A percentile compares a stretch with the other conserved stretches of the same genome.
Conservation (phyloP, 2,329 filamentous ascomycete genomes). For the Aspergillus phoenicis region DNA sequence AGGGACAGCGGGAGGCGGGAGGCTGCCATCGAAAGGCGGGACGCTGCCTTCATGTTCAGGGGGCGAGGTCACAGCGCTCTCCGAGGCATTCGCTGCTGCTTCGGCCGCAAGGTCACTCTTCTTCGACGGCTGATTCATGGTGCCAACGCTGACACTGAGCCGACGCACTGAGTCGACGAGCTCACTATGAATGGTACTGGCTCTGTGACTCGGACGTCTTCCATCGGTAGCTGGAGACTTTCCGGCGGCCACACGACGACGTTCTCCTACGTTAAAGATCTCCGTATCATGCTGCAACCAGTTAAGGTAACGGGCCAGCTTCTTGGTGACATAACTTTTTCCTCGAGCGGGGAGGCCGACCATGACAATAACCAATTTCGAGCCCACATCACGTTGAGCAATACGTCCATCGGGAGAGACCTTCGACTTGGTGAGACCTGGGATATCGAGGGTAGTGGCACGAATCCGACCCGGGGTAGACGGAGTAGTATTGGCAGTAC, state of each 20-base stretch:
- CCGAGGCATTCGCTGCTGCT: slow-evolving; percentile 9
- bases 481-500: slow-evolving; percentile 26
- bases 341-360: slow-evolving; percentile 91
- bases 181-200: slow-evolving; percentile 41
- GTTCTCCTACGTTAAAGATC: slow-evolving; percentile 97
- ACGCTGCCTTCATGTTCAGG: slow-evolving; percentile 31
- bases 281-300: slow-evolving; percentile 96
- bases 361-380: slow-evolving; percentile 98
- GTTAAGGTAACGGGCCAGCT: slow-evolving; percentile 89
- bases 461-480: slow-evolving; percentile 77
- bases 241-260: slow-evolving; percentile 74
- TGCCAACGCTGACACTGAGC: slow-evolving; percentile 44
- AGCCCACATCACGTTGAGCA: slow-evolving; percentile 87
- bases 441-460: slow-evolving; percentile 94
- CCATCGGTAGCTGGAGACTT: slow-evolving; percentile 41
- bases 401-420: slow-evolving; percentile 96
- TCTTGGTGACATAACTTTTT: slow-evolving; percentile 99
- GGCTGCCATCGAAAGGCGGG: slow-evolving; percentile 27
- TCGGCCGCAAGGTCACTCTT: slow-evolving; percentile 20
- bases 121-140: slow-evolving; percentile 22
- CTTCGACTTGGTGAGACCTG: slow-evolving; percentile 91
- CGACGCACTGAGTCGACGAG: slow-evolving; percentile 48
- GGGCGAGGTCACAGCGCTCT: slow-evolving; percentile 19
- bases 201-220: slow-evolving; percentile 20
- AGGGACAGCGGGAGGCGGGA: slow-evolving; percentile 46